Base-by-base conservation (phyloP, 2,329 filamentous ascomycete species). In the Cladosporium sp. region DNA sequence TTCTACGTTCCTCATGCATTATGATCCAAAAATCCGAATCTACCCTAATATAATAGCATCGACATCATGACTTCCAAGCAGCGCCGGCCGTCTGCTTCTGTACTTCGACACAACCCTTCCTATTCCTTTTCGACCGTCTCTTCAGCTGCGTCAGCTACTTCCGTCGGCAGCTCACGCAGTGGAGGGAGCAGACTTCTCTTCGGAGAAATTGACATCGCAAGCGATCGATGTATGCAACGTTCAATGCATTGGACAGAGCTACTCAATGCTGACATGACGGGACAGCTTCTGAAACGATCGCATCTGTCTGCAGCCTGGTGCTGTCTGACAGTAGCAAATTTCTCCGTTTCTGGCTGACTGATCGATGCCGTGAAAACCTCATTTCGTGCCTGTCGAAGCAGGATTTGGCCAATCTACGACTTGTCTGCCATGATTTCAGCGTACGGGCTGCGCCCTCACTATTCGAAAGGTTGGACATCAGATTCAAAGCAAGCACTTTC, bases 401-500 rank as follows among this genome's bases (percentile, higher is more conserved):
- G 36, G 73, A 76, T 53, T 63, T 77, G 22, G 65, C 68, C 36
- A 70, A 65, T 58, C 59, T 90, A 47, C 82, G 87, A 54, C 76
- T 85, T 49, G 78, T 83, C 60, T 86, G 80, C 61, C 83, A 85
- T 61, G 83, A 86, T 59, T 86, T 83, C 70, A 84, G 83, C 66
- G 82, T 84, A 58, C 75, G 86, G 58, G 77, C 85, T 63, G 88
- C 86, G 59, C 83, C 80, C 64, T 73, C 76, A 50, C 77, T 89
- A 61, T 91, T 91, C 73, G 72, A 80, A 58, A 79, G 84, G 68
- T 76, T 86, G 65, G 77, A 80, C 63, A 69, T 89, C 64, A 87
- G 81, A 60, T 90, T 91, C 71, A 80, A 81, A 24, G 74, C 88
- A 44, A 86, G 79, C 62, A 85, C 85, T 52, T 91, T 95, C 65